Base-by-base conservation (phyloP, 495 filamentous ascomycete species). In the Friedmanniomyces endolithicus region DNA sequence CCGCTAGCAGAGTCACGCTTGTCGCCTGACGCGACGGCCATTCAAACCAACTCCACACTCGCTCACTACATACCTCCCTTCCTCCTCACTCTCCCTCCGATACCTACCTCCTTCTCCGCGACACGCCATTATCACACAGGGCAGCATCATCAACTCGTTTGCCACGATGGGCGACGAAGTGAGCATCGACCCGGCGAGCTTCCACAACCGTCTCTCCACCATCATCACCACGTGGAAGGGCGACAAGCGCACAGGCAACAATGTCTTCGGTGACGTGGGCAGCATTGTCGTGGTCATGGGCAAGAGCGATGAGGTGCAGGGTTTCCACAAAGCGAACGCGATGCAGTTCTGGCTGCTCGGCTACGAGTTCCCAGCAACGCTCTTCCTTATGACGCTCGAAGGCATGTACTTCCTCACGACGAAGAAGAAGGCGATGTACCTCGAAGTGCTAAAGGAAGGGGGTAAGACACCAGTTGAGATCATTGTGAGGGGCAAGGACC, bases 321-420 rank as follows among this genome's bases (percentile, higher is more conserved):
- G 82, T 53, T 94, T 88, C 63, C 81, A 87, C 67, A 99, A 99
- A 75, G 90, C 86, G 61, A 94, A 95, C 70, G 87, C 92, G 31
- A 84, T 95, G 39, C 71, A 98, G 88, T 95, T 96, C 72, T 99
- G 92, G 92, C 77, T 99, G 47, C 78, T 99, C 55, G 92, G 92
- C 59, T 99, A 97, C 75, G 92, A 99, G 66, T 99, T 99, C 63
- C 92, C 92, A 41, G 88, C 92, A 14, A 97, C 92, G 0, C 75
- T 97, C 39, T 84, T 99, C 70, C 75, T 99, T 43, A 77, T 97
- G 62, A 96, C 94, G 11, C 78, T 81, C 48, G 94, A 97, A 51
- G 77, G 79, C 50, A 72, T 97, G 58, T 90, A 88, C 67, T 81
- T 96, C 48, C 83, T 97, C 52, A 97, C 94, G 1, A 97, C 92